Evolutionary conservation across 768 basidiomycete genomes (phyloP), one percentile per base, ranked within the genome.

Genomic region (Amylocystis lapponica): DNA sequence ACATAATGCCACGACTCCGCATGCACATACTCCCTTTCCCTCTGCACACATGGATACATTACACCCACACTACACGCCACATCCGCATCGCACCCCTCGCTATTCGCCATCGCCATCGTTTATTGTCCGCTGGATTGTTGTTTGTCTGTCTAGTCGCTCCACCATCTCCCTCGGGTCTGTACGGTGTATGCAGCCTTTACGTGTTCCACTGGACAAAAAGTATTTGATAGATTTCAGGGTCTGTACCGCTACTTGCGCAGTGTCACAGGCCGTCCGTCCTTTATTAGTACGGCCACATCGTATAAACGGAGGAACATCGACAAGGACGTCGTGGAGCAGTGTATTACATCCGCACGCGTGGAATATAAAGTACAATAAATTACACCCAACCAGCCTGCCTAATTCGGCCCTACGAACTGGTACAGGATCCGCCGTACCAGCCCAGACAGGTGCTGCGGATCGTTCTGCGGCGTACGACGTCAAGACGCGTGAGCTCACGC

Each of bases 361-460:
- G n/a, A n/a, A n/a, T 33, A 7, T n/a, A 5, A 19, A 19, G 32
- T 33, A 33, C 19, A 13, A 33, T 19, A n/a, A 19, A n/a, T n/a
- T 6, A 5, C 5, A 5, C 5, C 7, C 32, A 33, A 7, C 32
- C n/a, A 33, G 32, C 32, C n/a, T n/a, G 19, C 41, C 38, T 46
- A 54, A 27, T 91, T 92, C 1, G 90, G 86, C 3, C 91, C 91
- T 56, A 94, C 79, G 48, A 93, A 88, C 56, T 94, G 90, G 59
- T 91, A 94, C 55, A 93, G 50, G 50, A 93, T 78, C 45, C 83
- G 71, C 48, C 89, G 70, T 5, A 93, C 87, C 13, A 93, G 68
- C 2, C 88, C 83, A 0, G 84, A 87, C 14, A 94, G 70, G 58
- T 89, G 81, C 34, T 90, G 79, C 0, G 89, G 89, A 50, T 90